Percentiles rank a stretch among this genome's conserved stretches.
Conservation (phyloP, 176 grass and related monocot species). For the Ampelocalamus luodianensis region DNA sequence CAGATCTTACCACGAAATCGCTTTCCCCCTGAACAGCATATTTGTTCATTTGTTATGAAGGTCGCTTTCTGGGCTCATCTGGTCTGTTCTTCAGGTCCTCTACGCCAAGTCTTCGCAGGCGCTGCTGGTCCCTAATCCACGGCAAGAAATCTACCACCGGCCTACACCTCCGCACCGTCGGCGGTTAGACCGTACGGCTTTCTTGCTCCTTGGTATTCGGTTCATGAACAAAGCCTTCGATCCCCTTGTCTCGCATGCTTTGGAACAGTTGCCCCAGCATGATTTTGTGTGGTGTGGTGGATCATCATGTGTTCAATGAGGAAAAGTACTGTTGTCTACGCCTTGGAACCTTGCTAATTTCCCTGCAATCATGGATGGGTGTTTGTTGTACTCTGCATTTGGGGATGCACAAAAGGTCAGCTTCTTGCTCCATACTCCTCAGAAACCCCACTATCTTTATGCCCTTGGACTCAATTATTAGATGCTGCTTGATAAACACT, state of each 20-base stretch:
- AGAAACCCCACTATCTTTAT: slow-evolving; percentile 21
- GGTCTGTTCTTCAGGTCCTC: slow-evolving; percentile 35
- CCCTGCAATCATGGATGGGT: slow-evolving; percentile 42
- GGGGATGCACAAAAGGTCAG: slow-evolving; percentile 37
- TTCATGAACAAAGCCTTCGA: slow-evolving; percentile 43
- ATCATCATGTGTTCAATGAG: slow-evolving; percentile 52
- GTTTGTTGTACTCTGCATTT: slow-evolving; percentile 34
- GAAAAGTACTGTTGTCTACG: slow-evolving; percentile 50
- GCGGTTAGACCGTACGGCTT: slow-evolving; percentile 32
- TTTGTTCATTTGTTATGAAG: slow-evolving; percentile 45
- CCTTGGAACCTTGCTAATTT: slow-evolving; percentile 35
- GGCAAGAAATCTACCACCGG: slow-evolving; percentile 52
- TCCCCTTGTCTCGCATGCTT: slow-evolving; percentile 35
- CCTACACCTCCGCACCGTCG: slow-evolving; percentile 40
- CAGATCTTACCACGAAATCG: slow-evolving; percentile 27
- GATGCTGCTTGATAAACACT: slow-evolving; percentile 22
- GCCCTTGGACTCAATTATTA: slow-evolving; percentile 40
- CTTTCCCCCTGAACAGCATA: slow-evolving; percentile 43
- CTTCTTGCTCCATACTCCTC: slow-evolving; percentile 19
- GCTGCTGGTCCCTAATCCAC: slow-evolving; percentile 46
- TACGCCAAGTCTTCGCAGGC: slow-evolving; percentile 26
- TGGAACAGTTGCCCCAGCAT: slow-evolving; percentile 36
- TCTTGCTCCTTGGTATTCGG: slow-evolving; percentile 46
- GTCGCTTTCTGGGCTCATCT: slow-evolving; percentile 44
- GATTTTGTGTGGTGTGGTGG: slow-evolving; percentile 48